phyloP scores from a whole-genome alignment of 768 basidiomycete species.

The Hypholoma fasciculare region DNA sequence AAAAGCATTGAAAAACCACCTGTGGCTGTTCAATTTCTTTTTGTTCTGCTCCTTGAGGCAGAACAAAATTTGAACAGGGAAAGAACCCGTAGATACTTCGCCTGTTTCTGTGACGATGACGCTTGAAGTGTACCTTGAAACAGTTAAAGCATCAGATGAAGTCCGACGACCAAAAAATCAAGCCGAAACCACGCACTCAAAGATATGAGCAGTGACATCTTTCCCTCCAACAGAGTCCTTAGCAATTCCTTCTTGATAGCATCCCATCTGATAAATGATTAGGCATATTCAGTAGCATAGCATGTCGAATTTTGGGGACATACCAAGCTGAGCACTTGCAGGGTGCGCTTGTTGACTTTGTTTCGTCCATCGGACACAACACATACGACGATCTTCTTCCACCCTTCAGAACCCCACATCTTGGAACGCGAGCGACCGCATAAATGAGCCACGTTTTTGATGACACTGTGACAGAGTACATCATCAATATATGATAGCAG shows the following conservation, averaged over 20 bases:
- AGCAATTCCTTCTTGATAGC: constrained; percentile 86
- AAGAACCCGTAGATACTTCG: constrained; percentile 73
- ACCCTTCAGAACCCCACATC: constrained; percentile 86
- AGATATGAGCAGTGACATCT: constrained; percentile 92
- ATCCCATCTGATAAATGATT: constrained; percentile 61
- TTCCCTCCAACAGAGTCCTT: constrained; percentile 88
- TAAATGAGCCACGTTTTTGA: constrained; percentile 84
- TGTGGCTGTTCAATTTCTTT: constrained; percentile 94
- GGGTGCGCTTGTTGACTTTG: constrained; percentile 88
- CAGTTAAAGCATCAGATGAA: not conserved
- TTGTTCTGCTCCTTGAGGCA: constrained; percentile 96
- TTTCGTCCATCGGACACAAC: constrained; percentile 83
- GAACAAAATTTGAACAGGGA: constrained; percentile 86
- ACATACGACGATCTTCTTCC: constrained; percentile 91
- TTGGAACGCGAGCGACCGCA: constrained; percentile 70
- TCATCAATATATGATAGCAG: not conserved
- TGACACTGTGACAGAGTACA: constrained; percentile 48
- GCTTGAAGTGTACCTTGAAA: constrained; percentile 69
- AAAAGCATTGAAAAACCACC: constrained; percentile 98
- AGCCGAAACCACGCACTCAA: constrained; percentile 55
- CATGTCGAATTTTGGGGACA: constrained; percentile 17
- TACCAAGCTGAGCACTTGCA: constrained; percentile 85
- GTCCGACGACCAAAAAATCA: too few relatives aligned
- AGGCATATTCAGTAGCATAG: not conserved
- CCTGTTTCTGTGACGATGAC: constrained; percentile 79